A percentile compares a stretch with the other conserved stretches of the same genome.
phyloP scores from a whole-genome alignment of 805 yeast species.

The Saccharomycopsis schoenii region DNA sequence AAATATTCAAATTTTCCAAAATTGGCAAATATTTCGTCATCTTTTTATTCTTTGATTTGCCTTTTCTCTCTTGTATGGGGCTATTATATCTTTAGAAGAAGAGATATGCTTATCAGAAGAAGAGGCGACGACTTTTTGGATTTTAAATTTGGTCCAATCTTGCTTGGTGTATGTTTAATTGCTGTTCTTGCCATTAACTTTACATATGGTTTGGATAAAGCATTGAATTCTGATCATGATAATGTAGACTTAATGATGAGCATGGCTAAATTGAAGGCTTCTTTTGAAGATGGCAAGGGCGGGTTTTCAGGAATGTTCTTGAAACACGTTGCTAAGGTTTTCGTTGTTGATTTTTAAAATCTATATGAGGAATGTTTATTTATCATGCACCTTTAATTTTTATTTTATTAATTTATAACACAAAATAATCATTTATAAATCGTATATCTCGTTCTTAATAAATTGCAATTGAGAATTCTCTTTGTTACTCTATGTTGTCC shows the following conservation, averaged over 20 bases:
- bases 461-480: no score
- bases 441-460: background rate
- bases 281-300: background rate
- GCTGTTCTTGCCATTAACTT: constrained; percentile 65
- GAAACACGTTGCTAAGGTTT: constrained; percentile 34
- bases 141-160: constrained; percentile 80
- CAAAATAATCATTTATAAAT: background rate
- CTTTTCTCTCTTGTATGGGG: constrained; percentile 87
- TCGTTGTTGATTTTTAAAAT: constrained; percentile 24
- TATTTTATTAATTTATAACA: background rate
- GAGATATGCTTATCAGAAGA: constrained; percentile 64
- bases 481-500: no score
- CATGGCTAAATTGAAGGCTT: background rate
- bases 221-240: background rate
- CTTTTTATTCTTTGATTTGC: constrained; percentile 70
- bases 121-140: constrained; percentile 85
- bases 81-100: constrained; percentile 58
- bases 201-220: constrained; percentile 45
- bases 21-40: constrained; percentile 64
- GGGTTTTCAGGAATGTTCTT: constrained; percentile 20
- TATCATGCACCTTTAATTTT: background rate
- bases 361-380: background rate
- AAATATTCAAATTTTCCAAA: constrained; percentile 51
- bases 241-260: background rate
- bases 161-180: constrained; percentile 62